These are phyloP conservation scores for Stenocarpella maydis DNA, from an alignment of 2,329 filamentous ascomycete genomes.

Conservation along the genomic window DNA sequence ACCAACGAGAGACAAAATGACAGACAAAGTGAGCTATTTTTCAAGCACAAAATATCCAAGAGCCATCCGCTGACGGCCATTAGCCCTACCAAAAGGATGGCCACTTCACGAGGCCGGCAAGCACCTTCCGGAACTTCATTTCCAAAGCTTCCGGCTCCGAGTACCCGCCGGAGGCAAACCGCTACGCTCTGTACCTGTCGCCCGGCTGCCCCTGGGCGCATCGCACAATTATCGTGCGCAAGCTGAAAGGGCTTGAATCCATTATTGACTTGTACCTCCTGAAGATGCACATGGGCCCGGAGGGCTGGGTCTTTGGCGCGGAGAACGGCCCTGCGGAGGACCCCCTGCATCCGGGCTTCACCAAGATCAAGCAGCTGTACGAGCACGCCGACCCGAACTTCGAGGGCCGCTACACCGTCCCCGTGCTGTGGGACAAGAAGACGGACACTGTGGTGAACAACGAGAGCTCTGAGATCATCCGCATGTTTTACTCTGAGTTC, in stretches of 20 bases:
- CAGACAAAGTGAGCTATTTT: slow-evolving; percentile 6
- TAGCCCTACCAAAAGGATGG: slow-evolving; percentile 49
- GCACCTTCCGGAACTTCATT: slow-evolving; percentile 63
- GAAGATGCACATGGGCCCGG: slow-evolving; percentile 68
- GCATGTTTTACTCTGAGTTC: slow-evolving; percentile 81
- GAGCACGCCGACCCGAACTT: slow-evolving; percentile 73
- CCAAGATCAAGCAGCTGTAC: slow-evolving; percentile 75
- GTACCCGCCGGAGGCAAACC: slow-evolving; percentile 66
- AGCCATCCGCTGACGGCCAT: not conserved
- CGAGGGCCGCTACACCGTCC: slow-evolving; percentile 75
- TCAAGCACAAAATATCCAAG: not conserved
- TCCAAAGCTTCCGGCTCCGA: slow-evolving; percentile 58
- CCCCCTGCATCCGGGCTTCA: slow-evolving; percentile 67
- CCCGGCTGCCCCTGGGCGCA: slow-evolving; percentile 75
- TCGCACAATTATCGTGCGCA: slow-evolving; percentile 75
- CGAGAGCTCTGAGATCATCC: slow-evolving; percentile 83
- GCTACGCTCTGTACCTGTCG: slow-evolving; percentile 70
- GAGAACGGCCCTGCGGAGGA: slow-evolving; percentile 62
- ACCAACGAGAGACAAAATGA: not conserved
- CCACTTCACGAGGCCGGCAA: slow-evolving; percentile 60
- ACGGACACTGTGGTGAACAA: slow-evolving; percentile 79
- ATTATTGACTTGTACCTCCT: slow-evolving; percentile 74
- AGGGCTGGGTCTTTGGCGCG: slow-evolving; percentile 62
- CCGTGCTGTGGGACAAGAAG: slow-evolving; percentile 75
- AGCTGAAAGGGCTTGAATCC: slow-evolving; percentile 77